Conservation (phyloP, 2,329 filamentous ascomycete species). For the Chaetomiaceae sp. region DNA sequence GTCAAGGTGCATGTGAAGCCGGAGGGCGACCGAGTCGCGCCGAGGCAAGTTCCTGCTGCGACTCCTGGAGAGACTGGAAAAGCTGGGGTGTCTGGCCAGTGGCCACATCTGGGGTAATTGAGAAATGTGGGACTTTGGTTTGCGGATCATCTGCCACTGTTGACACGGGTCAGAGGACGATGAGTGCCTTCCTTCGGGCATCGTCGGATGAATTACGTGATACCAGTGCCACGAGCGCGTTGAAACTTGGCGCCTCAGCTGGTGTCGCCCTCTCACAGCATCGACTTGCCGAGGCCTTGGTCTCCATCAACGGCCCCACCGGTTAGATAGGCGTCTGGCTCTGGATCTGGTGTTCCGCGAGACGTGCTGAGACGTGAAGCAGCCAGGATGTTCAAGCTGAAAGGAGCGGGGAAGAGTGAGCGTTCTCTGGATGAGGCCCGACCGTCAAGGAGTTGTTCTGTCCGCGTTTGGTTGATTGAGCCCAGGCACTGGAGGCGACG, state of each 20-base stretch:
- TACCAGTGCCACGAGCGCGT: neutral
- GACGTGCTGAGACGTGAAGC: too few relatives aligned
- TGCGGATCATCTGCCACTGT: conserved; percentile 2
- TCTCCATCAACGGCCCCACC: neutral
- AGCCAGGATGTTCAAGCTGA: too few relatives aligned
- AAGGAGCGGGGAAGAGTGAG: too few relatives aligned
- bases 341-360: too few relatives aligned
- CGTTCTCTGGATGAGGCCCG: too few relatives aligned
- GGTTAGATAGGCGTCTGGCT: neutral
- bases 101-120: conserved; percentile 10
- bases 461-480: too few relatives aligned
- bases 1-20: conserved; percentile 25
- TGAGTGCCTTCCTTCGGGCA: neutral
- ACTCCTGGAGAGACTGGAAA: neutral
- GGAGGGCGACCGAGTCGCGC: conserved; percentile 17
- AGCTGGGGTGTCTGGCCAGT: neutral
- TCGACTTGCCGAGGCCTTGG: neutral
- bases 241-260: neutral
- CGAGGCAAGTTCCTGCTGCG: conserved; percentile 21
- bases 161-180: neutral
- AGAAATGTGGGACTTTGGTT: neutral
- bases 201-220: conserved; percentile 4
- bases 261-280: neutral
- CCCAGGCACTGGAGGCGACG: too few relatives aligned
- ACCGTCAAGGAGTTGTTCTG: too few relatives aligned